Percentiles rank a stretch among this genome's conserved stretches.
phyloP scores from a whole-genome alignment of 306 rosid genomes.

The Castanopsis chinensis region DNA sequence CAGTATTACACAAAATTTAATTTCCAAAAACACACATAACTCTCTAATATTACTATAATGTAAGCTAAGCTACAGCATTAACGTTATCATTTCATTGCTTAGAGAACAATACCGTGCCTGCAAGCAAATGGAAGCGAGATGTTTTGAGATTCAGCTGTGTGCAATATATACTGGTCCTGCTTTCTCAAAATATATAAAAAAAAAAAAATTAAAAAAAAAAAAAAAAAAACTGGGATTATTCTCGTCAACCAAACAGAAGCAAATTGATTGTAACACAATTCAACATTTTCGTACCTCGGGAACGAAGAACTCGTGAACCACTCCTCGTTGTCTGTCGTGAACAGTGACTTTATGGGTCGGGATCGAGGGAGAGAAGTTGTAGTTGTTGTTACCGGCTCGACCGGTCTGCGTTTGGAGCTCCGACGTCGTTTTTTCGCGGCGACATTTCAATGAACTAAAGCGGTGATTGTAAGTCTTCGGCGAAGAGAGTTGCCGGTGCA shows the following conservation, averaged over 20 bases:
- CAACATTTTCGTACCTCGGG: constrained; percentile 61
- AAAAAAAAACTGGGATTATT: too few species aligned
- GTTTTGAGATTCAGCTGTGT: constrained; percentile 86
- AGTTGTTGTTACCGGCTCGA: constrained; percentile 14
- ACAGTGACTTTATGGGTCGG: constrained; percentile 83
- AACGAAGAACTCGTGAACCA: constrained; percentile 81
- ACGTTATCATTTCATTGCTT: too few species aligned
- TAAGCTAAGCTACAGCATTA: too few species aligned
- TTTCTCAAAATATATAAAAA: too few species aligned
- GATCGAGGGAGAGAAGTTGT: constrained; percentile 27
- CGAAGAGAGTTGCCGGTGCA: constrained; percentile 14
- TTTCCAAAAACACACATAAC: too few species aligned
- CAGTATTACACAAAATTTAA: too few species aligned
- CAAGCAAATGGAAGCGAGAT: constrained; percentile 96
- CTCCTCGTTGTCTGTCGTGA: constrained; percentile 73
- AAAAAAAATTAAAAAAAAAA: too few species aligned
- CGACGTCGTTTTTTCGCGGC: constrained; percentile 39
- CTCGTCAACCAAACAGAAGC: too few species aligned
- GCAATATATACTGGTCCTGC: constrained; percentile 96
- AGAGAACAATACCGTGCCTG: constrained; percentile 87
- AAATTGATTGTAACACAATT: not conserved
- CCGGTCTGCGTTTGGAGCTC: constrained; percentile 55
- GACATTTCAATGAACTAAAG: constrained; percentile 26
- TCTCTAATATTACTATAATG: too few species aligned
- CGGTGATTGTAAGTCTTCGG: constrained; percentile 2